Evolutionary conservation across 768 basidiomycete species (phyloP), one percentile per base, ranked within the genome.

Genomic region (Lactarius hatsudake): DNA sequence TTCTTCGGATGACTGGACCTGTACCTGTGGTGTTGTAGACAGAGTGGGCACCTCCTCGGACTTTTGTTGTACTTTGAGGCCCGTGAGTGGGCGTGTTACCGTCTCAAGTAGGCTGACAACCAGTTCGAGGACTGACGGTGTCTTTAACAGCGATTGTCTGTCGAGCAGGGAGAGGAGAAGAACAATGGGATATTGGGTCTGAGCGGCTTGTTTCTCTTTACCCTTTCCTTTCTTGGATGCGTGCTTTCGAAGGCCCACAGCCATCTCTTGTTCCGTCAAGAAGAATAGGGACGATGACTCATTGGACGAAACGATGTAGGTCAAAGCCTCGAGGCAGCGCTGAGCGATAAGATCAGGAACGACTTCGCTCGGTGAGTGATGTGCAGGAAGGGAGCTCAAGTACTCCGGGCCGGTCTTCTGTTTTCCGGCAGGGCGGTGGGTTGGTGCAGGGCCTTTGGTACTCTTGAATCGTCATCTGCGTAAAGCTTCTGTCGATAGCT

Each of bases 271-370:
- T 76, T 99, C 97, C 1, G 89, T 92, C 67, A 99, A 82, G 86
- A 99, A 98, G 83, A 96, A 98, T 20, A 93, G 78, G 0, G 95
- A 90, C 1, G 93, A 91, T 20, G 85, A 76, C 66, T 94, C 90
- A 75, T 97, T 98, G 28, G 87, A 82, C 64, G 82, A 85, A 75
- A 97, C 95, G 70, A 98, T 93, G 75, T 86, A 93, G 0, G 87
- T 87, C 73, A 99, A 80, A 2, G 91, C 92, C 74, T 99, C 97
- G 18, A 99, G 83, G 72, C 94, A 96, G 34, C 96, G 89, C 75
- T 98, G 95, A 17, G 94, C 94, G 63, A 98, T 89, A 53, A 99
- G 82, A 72, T 97, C 92, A 1, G 97, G 96, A 6, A 95, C 88
- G 36, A 89, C 85, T 72, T 98, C 96, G 40, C 86, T 85, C 75